Conservation (phyloP, 306 rosid genomes). For the Cajanus cajan region DNA sequence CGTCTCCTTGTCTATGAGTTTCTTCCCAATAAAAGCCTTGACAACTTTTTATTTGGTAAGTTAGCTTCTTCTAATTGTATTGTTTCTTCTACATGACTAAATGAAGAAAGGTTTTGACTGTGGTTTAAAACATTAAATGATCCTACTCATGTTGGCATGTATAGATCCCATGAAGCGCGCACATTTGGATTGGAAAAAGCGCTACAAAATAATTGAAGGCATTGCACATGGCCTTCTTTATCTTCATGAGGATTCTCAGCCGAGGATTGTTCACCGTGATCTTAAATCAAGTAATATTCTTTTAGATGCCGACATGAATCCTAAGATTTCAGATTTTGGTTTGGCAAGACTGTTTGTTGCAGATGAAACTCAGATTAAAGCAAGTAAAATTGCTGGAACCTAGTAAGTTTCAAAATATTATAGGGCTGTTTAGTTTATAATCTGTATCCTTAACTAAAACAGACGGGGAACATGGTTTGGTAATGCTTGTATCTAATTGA, state of each 20-base stretch:
- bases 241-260: slow-evolving; percentile 52
- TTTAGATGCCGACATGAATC: slow-evolving; percentile 34
- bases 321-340: slow-evolving; percentile 56
- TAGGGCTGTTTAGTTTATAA: neutral
- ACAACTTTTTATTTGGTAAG: slow-evolving; percentile 48
- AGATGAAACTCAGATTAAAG: slow-evolving; percentile 35
- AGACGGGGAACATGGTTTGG: no score
- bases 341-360: slow-evolving; percentile 32
- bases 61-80: neutral
- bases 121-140: neutral
- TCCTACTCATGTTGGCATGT: neutral
- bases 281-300: slow-evolving; percentile 50
- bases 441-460: neutral
- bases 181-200: slow-evolving; percentile 34
- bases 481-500: neutral
- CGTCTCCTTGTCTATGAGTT: slow-evolving; percentile 54
- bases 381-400: slow-evolving; percentile 43
- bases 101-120: neutral
- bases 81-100: neutral
- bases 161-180: slow-evolving; percentile 32
- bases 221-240: slow-evolving; percentile 44
- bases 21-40: slow-evolving; percentile 51
- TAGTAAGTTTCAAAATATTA: slow-evolving; percentile 24
- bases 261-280: slow-evolving; percentile 45
- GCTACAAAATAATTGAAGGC: slow-evolving; percentile 39